These are phyloP conservation scores for Yamadazyma diddensiae DNA, from an alignment of 1,139 yeast species.

Conservation along the genomic window DNA sequence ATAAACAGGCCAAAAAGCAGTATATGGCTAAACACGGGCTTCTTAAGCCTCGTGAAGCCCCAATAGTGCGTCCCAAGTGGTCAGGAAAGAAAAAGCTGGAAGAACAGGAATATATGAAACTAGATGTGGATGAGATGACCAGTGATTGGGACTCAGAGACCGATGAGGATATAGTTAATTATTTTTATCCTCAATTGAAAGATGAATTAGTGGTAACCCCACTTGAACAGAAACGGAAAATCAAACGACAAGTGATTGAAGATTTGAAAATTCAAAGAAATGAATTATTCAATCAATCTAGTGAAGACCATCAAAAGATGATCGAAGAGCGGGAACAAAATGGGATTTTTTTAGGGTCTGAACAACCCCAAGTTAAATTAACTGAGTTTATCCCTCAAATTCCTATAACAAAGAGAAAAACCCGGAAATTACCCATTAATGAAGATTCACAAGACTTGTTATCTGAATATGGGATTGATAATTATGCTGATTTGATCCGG, in stretches of 20 bases:
- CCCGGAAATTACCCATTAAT: conserved; percentile 28
- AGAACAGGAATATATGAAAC: conserved; percentile 18
- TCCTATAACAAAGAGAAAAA: conserved; percentile 20
- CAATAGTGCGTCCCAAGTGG: conserved; percentile 32
- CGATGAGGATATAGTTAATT: conserved; percentile 41
- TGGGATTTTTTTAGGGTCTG: conserved; percentile 38
- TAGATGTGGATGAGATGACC: conserved; percentile 30
- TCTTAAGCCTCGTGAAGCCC: conserved; percentile 13
- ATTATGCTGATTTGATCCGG: conserved; percentile 25
- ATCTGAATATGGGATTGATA: conserved; percentile 40
- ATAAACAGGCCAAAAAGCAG: conserved; percentile 39
- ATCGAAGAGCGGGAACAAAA: conserved; percentile 15
- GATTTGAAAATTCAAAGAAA: conserved; percentile 24
- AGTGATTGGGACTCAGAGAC: conserved; percentile 44
- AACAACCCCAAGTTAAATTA: conserved; percentile 15
- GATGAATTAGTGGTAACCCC: conserved; percentile 24
- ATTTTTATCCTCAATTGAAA: conserved; percentile 42
- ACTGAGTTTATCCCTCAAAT: conserved; percentile 27
- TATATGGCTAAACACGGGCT: conserved; percentile 43
- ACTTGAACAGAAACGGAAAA: conserved; percentile 34
- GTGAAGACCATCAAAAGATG: background rate
- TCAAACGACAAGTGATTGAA: conserved; percentile 35
- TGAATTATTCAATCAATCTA: conserved; percentile 12
- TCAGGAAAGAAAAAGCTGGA: conserved; percentile 21
- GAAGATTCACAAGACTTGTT: conserved; percentile 33